phyloP scores from a whole-genome alignment of 495 filamentous ascomycete genomes.

The Neurospora cerealis region DNA sequence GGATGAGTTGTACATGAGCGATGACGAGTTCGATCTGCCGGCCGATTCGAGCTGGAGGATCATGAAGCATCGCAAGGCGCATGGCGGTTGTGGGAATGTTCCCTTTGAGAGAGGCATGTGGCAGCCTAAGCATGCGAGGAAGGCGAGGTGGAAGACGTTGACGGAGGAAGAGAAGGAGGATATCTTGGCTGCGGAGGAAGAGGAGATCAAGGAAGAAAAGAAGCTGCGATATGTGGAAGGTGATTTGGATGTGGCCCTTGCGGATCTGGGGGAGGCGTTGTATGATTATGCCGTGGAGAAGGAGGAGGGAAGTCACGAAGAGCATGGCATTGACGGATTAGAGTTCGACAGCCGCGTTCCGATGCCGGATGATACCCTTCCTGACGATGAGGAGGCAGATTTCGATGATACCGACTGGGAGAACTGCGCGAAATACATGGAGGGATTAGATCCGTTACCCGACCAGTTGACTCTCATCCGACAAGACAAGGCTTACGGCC shows the following conservation, averaged over 20 bases:
- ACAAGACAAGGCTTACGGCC: neutral
- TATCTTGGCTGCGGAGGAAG: conserved; percentile 14
- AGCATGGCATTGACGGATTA: neutral
- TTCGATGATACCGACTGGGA: neutral
- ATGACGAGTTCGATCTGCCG: conserved; percentile 18
- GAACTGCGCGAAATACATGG: neutral
- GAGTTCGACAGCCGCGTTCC: neutral
- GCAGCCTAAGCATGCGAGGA: conserved; percentile 24
- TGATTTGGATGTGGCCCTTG: neutral
- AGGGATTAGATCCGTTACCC: neutral
- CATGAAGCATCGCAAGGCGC: conserved; percentile 3
- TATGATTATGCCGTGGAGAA: neutral
- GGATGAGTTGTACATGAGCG: conserved; percentile 38
- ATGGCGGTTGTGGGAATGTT: conserved; percentile 23
- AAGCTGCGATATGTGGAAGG: neutral
- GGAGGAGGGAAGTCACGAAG: neutral
- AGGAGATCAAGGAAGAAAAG: conserved; percentile 1
- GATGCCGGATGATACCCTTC: neutral
- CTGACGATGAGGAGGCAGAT: neutral
- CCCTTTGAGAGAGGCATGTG: conserved; percentile 21
- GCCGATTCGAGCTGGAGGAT: conserved; percentile 3
- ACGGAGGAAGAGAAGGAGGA: conserved; percentile 14
- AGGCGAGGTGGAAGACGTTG: conserved; percentile 22
- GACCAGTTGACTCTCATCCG: neutral
- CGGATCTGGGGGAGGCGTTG: neutral